A percentile compares a stretch with the other conserved stretches of the same genome.
These are phyloP conservation scores for Pontederia paniculata DNA, from an alignment of 176 grass and related monocot species.

Conservation along the genomic window DNA sequence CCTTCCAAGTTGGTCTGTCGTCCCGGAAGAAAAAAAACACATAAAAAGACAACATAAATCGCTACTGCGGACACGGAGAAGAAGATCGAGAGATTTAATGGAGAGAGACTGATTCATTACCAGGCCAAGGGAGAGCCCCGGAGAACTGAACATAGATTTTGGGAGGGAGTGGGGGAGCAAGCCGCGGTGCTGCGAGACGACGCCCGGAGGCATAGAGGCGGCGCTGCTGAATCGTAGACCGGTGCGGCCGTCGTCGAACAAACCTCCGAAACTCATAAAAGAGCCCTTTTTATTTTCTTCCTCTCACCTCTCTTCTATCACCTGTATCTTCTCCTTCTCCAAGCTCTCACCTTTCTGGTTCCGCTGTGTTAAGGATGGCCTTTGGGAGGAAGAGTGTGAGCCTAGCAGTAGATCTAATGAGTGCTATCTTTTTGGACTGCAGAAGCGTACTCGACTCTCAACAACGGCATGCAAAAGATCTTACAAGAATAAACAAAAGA, in stretches of 20 bases:
- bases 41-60: not conserved
- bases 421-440: not conserved
- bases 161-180: not conserved
- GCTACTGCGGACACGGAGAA: not conserved
- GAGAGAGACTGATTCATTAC: constrained; percentile 19
- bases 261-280: constrained; percentile 31
- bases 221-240: not conserved
- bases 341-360: not conserved
- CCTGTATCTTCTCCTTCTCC: not conserved
- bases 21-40: not conserved
- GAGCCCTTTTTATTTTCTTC: constrained; percentile 4
- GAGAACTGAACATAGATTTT: constrained; percentile 30
- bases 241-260: constrained; percentile 22
- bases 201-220: not conserved
- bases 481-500: not conserved
- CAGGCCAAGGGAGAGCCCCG: constrained; percentile 44
- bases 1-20: constrained; percentile 30
- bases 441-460: not conserved
- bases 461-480: not conserved
- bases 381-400: not conserved
- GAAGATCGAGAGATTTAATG: not conserved
- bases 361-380: too few species aligned
- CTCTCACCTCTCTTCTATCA: not conserved
- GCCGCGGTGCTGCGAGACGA: not conserved
- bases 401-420: not conserved